Evolutionary conservation across 2,329 filamentous ascomycete genomes (phyloP).

Genomic region (Aspergillus jensenii): DNA sequence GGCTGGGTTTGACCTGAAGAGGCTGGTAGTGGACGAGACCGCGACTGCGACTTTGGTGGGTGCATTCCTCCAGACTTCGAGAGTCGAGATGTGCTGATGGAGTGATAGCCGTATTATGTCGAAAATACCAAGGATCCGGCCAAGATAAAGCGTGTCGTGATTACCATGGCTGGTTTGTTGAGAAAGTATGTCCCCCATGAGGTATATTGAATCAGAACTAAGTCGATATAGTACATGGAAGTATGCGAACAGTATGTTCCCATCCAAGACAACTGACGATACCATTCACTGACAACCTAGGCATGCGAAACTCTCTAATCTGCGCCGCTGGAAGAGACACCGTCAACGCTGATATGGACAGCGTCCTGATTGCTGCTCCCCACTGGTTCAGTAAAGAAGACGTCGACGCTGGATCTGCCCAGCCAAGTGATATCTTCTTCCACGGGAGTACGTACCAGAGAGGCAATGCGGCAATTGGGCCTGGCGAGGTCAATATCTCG

Average conservation of each 20-base stretch:
- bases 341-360: not conserved
- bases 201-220: not conserved
- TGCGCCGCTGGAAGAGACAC: not conserved
- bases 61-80: accelerated
- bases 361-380: not conserved
- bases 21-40: not conserved
- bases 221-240: not conserved
- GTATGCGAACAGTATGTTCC: not conserved
- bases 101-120: not conserved
- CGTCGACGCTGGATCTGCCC: not conserved
- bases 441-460: not conserved
- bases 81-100: not conserved
- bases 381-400: not conserved
- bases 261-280: not conserved
- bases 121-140: not conserved
- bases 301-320: not conserved
- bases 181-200: not conserved
- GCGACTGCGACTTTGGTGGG: not conserved
- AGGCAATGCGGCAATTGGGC: not conserved
- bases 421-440: not conserved
- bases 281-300: not conserved
- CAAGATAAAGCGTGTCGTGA: not conserved
- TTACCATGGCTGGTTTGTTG: not conserved
- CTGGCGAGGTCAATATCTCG: not conserved
- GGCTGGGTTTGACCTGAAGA: not conserved